These are phyloP conservation scores for Fraxinus velutina DNA, from an alignment of 305 asterid species.

Conservation along the genomic window DNA sequence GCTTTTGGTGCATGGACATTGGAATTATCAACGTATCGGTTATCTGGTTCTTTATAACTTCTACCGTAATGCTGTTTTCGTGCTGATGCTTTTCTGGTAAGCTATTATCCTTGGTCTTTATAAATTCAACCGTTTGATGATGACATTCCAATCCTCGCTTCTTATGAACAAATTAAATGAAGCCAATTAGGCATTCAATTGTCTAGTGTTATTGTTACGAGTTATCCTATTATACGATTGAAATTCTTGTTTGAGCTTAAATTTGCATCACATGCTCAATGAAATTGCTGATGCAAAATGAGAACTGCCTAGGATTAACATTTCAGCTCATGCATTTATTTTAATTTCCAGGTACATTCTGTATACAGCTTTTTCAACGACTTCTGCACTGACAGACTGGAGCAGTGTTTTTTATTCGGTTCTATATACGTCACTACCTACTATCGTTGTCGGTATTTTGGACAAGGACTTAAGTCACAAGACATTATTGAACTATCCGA, in stretches of 20 bases:
- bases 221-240: neutral
- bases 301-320: neutral
- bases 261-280: neutral
- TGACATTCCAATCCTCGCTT: neutral
- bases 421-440: constrained; percentile 90
- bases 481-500: constrained; percentile 77
- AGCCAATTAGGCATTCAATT: constrained; percentile 11
- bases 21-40: constrained; percentile 92
- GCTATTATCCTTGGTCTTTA: constrained; percentile 21
- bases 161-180: neutral
- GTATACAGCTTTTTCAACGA: constrained; percentile 84
- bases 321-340: constrained; percentile 22
- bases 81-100: constrained; percentile 92
- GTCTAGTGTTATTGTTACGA: neutral
- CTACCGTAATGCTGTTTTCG: constrained; percentile 93
- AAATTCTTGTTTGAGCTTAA: constrained; percentile 14
- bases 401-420: constrained; percentile 92
- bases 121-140: constrained; percentile 16
- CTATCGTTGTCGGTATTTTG: constrained; percentile 83
- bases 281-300: constrained; percentile 7
- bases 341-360: constrained; percentile 65
- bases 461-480: constrained; percentile 87
- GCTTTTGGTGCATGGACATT: constrained; percentile 97
- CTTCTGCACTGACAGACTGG: constrained; percentile 94
- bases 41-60: constrained; percentile 82